Evolutionary conservation across 768 basidiomycete species (phyloP), one percentile per base, ranked within the genome.

Genomic region (Trametes maxima): DNA sequence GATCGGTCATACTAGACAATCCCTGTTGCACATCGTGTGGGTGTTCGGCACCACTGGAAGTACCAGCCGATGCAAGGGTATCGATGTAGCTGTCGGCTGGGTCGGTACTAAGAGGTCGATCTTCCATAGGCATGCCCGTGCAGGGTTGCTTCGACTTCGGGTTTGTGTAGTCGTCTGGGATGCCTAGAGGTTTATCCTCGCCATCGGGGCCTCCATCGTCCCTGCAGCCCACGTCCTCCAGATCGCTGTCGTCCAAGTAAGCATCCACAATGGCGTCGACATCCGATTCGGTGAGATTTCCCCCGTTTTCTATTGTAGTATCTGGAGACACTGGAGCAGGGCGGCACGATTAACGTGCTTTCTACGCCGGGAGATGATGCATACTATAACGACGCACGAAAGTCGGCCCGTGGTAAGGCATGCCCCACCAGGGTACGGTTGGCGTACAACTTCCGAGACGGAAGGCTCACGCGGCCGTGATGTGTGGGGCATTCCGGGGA

Each of bases 241-340:
- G 52, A 54, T 66, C 67, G 51, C 67, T 68, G 24, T 68, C 67
- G 2, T 53, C 61, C n/a, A 54, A 63, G 16, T 54, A 52, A 60
- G 19, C 14, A 19, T 22, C 8, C 0, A 22, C 6, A 1, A 46
- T 22, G 2, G 8, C 25, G 3, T 12, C 11, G 22, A 21, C 19
- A 17, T n/a, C 21, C 1, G 22, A 11, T 6, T 13, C 21, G 25
- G 21, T 11, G 5, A 36, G 16, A 13, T 19, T 33, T 7, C 33
- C 33, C 17, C 16, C 37, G 33, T n/a, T 5, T 8, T 44, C 43
- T 44, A 8, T 44, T 44, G n/a, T 19, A 19, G n/a, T 19, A 2
- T 44, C 43, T 8, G 3, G n/a, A 8, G 21, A 19, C 19, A 22
- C 21, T 24, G 21, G 17, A n/a, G 10, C 21, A 10, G 19, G 2